These are phyloP conservation scores for Trifolium fragiferum DNA, from an alignment of 306 rosid genomes.

Conservation along the genomic window DNA sequence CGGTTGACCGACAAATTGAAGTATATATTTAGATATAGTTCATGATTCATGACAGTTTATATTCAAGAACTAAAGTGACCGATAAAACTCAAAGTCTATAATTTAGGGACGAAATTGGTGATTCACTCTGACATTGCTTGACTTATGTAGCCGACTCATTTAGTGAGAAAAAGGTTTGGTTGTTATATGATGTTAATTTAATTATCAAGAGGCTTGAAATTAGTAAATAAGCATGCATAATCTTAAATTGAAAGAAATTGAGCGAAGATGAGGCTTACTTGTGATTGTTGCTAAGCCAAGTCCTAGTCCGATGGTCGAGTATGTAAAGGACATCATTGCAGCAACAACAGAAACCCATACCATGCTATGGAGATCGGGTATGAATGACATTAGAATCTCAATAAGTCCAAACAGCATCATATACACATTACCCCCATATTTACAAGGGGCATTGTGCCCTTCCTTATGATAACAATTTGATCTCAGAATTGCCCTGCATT, in stretches of 20 bases:
- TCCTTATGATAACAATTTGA: slow-evolving; percentile 76
- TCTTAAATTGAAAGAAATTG: slow-evolving; percentile 5
- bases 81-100: not conserved
- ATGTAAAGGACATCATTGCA: slow-evolving; percentile 76
- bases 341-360: slow-evolving; percentile 78
- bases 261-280: slow-evolving; percentile 46
- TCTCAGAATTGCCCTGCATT: slow-evolving; percentile 71
- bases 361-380: slow-evolving; percentile 89
- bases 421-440: slow-evolving; percentile 51
- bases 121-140: not conserved
- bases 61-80: not conserved
- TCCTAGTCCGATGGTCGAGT: slow-evolving; percentile 73
- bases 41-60: not conserved
- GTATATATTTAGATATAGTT: not conserved
- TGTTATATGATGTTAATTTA: not conserved
- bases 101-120: not conserved
- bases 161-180: not conserved
- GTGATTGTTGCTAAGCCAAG: slow-evolving; percentile 68
- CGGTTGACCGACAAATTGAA: not conserved
- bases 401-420: slow-evolving; percentile 75
- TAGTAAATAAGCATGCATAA: not conserved
- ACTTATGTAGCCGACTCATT: not conserved
- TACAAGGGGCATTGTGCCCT: slow-evolving; percentile 75
- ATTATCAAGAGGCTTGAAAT: not conserved
- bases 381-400: slow-evolving; percentile 76